phyloP scores from a whole-genome alignment of 495 filamentous ascomycete species.

The Tuber aestivum region DNA sequence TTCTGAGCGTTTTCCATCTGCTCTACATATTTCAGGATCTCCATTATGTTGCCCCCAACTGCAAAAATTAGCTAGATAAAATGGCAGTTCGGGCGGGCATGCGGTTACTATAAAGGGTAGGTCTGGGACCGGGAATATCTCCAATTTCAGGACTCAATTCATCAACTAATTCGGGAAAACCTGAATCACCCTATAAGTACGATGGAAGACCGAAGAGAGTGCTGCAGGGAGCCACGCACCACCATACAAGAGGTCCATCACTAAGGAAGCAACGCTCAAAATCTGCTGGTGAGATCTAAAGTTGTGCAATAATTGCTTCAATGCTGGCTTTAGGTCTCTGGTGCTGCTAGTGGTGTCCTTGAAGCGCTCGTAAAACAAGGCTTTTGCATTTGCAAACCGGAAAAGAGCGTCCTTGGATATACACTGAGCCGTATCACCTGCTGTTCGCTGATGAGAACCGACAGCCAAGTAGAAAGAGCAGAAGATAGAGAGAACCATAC shows the following conservation, averaged over 20 bases:
- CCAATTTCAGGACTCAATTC: slow-evolving; percentile 46
- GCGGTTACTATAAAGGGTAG: slow-evolving; percentile 44
- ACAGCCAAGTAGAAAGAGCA: neutral
- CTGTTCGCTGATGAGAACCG: slow-evolving; percentile 16
- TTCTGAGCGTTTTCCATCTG: neutral
- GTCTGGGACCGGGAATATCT: slow-evolving; percentile 44
- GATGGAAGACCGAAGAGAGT: neutral
- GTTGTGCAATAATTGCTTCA: slow-evolving; percentile 41
- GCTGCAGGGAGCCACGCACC: slow-evolving; percentile 13
- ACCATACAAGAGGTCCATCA: slow-evolving; percentile 42
- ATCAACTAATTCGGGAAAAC: slow-evolving; percentile 47
- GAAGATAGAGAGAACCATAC: slow-evolving; percentile 17
- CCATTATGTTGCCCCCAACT: neutral
- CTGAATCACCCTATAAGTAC: slow-evolving; percentile 10
- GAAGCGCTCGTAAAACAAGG: slow-evolving; percentile 45
- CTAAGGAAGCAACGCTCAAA: slow-evolving; percentile 20
- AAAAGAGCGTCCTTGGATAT: slow-evolving; percentile 37
- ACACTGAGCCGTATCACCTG: slow-evolving; percentile 7
- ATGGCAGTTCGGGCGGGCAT: neutral
- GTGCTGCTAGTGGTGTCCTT: slow-evolving; percentile 22
- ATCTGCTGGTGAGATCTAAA: slow-evolving; percentile 49
- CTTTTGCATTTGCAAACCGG: slow-evolving; percentile 47
- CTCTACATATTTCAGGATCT: neutral
- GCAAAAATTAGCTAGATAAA: neutral
- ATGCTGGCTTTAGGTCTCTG: slow-evolving; percentile 31